A percentile compares a stretch with the other conserved stretches of the same genome.
Evolutionary conservation across 2,329 filamentous ascomycete species (phyloP).

Genomic region (Penicillium vulpinum): DNA sequence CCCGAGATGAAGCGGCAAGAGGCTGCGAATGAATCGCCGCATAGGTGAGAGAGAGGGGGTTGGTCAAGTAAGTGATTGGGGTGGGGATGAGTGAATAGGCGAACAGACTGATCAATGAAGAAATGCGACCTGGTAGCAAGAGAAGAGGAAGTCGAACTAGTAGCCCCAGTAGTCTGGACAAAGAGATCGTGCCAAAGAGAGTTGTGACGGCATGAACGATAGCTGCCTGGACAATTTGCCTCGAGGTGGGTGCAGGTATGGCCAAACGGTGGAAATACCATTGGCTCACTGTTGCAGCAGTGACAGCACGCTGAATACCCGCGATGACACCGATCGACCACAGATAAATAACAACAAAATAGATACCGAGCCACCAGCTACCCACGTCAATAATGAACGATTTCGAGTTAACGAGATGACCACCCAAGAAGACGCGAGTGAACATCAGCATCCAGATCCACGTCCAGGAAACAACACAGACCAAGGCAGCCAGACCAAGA

Average conservation of each 20-base stretch:
- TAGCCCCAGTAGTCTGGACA: constrained; percentile 79
- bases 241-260: constrained; percentile 72
- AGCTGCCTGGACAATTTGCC: constrained; percentile 79
- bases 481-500: constrained; percentile 77
- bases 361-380: constrained; percentile 93
- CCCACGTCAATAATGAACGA: constrained; percentile 81
- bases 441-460: constrained; percentile 99
- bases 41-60: constrained; percentile 89
- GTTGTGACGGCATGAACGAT: constrained; percentile 78
- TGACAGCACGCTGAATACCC: constrained; percentile 85
- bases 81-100: constrained; percentile 81
- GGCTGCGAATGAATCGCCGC: constrained; percentile 89
- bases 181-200: constrained; percentile 87
- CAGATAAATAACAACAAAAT: constrained; percentile 90
- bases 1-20: constrained; percentile 73
- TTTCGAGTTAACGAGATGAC: constrained; percentile 64
- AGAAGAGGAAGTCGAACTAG: constrained; percentile 82
- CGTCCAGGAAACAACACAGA: constrained; percentile 78
- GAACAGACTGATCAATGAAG: constrained; percentile 68
- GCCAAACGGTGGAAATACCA: constrained; percentile 98
- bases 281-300: constrained; percentile 91
- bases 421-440: constrained; percentile 89
- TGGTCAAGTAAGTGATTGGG: constrained; percentile 80
- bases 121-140: constrained; percentile 73
- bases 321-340: constrained; percentile 90